Base-by-base conservation (phyloP, 163 green algal species). In the Scenedesmus sp. region DNA sequence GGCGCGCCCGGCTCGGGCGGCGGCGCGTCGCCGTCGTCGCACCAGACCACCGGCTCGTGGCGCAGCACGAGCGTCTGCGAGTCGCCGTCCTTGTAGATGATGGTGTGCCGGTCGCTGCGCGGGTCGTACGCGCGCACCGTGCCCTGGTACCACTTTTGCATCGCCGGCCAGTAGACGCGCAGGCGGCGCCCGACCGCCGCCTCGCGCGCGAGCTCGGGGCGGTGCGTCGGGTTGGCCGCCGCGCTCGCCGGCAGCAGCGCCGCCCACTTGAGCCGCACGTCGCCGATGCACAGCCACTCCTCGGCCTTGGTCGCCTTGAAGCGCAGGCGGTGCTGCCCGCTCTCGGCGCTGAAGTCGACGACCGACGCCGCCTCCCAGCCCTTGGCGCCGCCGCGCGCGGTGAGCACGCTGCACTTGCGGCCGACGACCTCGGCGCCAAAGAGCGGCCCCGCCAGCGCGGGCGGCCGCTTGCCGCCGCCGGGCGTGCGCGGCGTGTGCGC, bases 71-170 rank as follows among this genome's bases (percentile, higher is more conserved):
- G 56, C 2, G 24, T 31, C 63, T 82, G 63, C 29, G 51, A 20
- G 33, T 85, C 79, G 22, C 79, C 79, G 39, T 85, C 79, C 28
- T 77, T 66, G 63, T 85, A 85, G 18, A 17, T 24, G 17, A 85
- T 50, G 1, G 24, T 45, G 63, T 85, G 79, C 33, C 44, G 47
- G 26, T 71, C 70, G 14, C 48, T 73, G 28, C 28, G 28, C 4
- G 70, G 28, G 54, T 85, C 64, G 54, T 78, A 85, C 15, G 29
- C 20, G 3, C 50, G 44, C 31, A 85, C 79, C 2, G 22, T 62
- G 18, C 79, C 79, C 17, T 56, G 26, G 42, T 81, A 85, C 70
- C 71, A 85, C 18, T 53, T 42, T 31, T 63, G 39, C 70, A 81
- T 80, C 17, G 31, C 45, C 33, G 79, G 79, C 79, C 79, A 85